Percentiles rank a stretch among this genome's conserved stretches.
These are phyloP conservation scores for Umbelopsis isabellina DNA, from an alignment of 192 early-diverging fungal genomes.

Conservation along the genomic window DNA sequence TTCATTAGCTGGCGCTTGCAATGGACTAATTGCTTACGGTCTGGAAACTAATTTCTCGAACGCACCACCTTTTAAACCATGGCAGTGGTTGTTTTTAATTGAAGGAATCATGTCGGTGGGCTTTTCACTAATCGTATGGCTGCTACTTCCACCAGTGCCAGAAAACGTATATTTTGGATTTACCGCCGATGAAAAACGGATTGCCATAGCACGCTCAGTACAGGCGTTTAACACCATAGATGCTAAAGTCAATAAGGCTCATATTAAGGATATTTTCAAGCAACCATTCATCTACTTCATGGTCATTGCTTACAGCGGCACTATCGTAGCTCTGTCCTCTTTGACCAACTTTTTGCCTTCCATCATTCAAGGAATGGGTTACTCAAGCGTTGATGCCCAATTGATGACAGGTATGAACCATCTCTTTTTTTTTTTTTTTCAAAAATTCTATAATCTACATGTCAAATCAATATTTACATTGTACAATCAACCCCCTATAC, in stretches of 20 bases:
- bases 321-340: background rate
- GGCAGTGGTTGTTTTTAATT: background rate
- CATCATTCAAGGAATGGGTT: constrained; percentile 27
- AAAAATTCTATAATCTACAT: too few species aligned
- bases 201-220: constrained; percentile 11
- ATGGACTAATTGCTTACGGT: constrained; percentile 22
- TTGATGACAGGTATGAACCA: background rate
- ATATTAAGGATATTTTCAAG: background rate
- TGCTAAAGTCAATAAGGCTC: constrained; percentile 8
- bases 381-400: constrained; percentile 18
- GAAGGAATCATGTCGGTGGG: background rate
- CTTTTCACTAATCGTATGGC: background rate
- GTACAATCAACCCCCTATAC: background rate
- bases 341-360: constrained; percentile 20
- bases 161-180: constrained; percentile 38
- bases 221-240: constrained; percentile 15
- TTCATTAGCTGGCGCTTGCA: constrained; percentile 16
- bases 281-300: background rate
- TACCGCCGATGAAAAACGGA: constrained; percentile 3
- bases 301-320: background rate
- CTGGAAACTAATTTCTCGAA: background rate
- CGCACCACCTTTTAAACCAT: background rate
- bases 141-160: background rate
- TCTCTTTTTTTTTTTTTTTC: too few species aligned
- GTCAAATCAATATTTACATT: too few species aligned